phyloP scores from a whole-genome alignment of 768 basidiomycete genomes.

The Pleurotus tuber-regium region DNA sequence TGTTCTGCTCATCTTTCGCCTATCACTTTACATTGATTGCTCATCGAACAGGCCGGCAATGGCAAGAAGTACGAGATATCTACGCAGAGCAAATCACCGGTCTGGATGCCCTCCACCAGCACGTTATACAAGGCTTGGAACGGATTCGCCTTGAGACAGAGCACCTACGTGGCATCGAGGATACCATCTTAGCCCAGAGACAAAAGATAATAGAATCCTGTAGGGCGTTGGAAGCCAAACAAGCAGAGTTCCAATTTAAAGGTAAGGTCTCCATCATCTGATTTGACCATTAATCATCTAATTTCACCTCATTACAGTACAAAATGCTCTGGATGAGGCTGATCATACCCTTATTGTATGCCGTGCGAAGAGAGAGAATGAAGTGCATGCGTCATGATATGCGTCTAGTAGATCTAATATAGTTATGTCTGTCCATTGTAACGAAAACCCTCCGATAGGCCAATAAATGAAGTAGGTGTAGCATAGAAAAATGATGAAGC shows the following conservation, averaged over 20 bases:
- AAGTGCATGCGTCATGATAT: constrained; percentile 19
- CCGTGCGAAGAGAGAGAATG: constrained; percentile 22
- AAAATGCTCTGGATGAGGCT: constrained; percentile 40
- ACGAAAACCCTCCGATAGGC: neutral
- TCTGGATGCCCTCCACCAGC: constrained; percentile 53
- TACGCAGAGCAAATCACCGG: constrained; percentile 64
- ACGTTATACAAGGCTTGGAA: constrained; percentile 45
- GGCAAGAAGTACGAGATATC: constrained; percentile 52
- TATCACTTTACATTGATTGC: constrained; percentile 3
- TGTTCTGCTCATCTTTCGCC: constrained; percentile 7
- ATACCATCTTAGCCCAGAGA: constrained; percentile 38
- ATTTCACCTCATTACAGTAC: constrained; percentile 25
- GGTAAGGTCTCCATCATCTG: constrained; percentile 24
- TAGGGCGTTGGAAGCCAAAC: constrained; percentile 40
- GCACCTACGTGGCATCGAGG: constrained; percentile 40
- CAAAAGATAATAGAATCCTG: constrained; percentile 37
- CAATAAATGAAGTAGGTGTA: too few species aligned
- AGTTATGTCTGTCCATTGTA: neutral
- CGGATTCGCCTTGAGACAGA: constrained; percentile 42
- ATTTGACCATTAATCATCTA: neutral
- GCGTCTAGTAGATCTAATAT: neutral
- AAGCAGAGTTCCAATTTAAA: constrained; percentile 39
- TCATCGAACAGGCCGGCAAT: constrained; percentile 47
- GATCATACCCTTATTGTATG: constrained; percentile 33
- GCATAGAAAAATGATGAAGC: too few species aligned